phyloP scores from a whole-genome alignment of 1,284 basidiomycete species.

The Puccinia horiana region DNA sequence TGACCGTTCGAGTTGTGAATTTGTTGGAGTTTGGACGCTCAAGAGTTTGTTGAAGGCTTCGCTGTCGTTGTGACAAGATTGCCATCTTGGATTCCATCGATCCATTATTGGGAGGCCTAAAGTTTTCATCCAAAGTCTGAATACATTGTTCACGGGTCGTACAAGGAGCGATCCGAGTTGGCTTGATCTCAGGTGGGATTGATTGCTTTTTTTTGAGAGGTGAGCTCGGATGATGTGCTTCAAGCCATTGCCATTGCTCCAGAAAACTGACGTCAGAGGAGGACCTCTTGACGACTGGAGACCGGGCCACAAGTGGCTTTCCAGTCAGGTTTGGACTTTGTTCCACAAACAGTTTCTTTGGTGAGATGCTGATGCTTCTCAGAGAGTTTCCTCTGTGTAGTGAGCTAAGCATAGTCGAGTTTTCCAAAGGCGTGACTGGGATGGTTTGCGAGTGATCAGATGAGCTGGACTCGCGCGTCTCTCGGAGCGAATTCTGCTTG shows the following conservation, averaged over 20 bases:
- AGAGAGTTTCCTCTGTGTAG: neutral
- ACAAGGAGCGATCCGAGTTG: neutral
- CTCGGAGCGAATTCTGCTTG: conserved; percentile 8
- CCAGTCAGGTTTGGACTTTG: neutral
- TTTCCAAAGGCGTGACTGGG: neutral
- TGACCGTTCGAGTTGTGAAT: neutral
- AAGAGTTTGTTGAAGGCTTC: neutral
- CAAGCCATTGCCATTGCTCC: conserved; percentile 46
- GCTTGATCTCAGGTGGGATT: neutral
- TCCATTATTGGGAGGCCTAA: neutral
- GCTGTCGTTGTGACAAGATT: conserved; percentile 20
- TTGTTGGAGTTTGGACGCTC: neutral
- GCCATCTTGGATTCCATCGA: conserved; percentile 13
- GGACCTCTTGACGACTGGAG: conserved; percentile 27
- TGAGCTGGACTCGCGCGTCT: neutral
- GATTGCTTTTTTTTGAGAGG: neutral
- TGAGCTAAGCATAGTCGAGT: neutral
- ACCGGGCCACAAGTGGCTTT: conserved; percentile 18
- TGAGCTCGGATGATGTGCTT: conserved; percentile 19
- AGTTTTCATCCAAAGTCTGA: conserved; percentile 18
- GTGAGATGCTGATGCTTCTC: neutral
- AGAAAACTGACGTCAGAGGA: conserved; percentile 35
- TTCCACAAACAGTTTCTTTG: neutral
- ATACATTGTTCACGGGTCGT: conserved; percentile 16
- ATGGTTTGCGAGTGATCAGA: neutral